Conservation (phyloP, 805 yeast genomes). For the Saccharomycopsis amapae region DNA sequence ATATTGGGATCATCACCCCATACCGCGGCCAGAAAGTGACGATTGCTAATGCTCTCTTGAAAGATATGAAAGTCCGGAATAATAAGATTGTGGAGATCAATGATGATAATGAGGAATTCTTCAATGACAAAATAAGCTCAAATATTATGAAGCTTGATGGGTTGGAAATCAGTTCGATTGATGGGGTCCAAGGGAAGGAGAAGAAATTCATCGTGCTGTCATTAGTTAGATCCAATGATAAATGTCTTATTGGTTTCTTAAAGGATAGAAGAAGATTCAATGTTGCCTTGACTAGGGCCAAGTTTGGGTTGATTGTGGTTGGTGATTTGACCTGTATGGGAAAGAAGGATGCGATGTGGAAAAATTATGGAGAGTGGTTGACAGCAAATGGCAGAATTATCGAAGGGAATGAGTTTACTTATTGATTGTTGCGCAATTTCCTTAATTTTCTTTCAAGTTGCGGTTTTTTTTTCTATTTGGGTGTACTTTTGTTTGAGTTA, state of each 20-base stretch:
- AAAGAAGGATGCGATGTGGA: too few relatives aligned
- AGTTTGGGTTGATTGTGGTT: conserved; percentile 68
- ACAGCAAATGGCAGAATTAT: too few relatives aligned
- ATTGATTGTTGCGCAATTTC: too few relatives aligned
- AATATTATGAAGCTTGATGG: conserved; percentile 51
- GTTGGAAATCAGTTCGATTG: conserved; percentile 89
- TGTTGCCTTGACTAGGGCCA: conserved; percentile 93
- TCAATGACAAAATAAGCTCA: conserved; percentile 48
- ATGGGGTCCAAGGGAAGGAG: conserved; percentile 98
- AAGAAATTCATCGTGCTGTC: conserved; percentile 90
- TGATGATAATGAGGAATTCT: neutral
- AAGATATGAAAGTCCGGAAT: conserved; percentile 45
- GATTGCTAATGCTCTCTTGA: conserved; percentile 46
- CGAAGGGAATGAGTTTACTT: too few relatives aligned
- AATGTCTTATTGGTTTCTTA: conserved; percentile 78
- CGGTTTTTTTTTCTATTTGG: too few relatives aligned
- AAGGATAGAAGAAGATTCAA: conserved; percentile 93
- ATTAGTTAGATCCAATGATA: conserved; percentile 83
- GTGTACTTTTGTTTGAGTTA: too few relatives aligned
- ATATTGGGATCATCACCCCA: conserved; percentile 89
- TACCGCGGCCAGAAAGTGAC: conserved; percentile 89
- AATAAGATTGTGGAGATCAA: conserved; percentile 37
- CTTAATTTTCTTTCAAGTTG: too few relatives aligned
- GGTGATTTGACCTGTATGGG: too few relatives aligned
- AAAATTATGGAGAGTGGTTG: too few relatives aligned